Percentiles rank a stretch among this genome's conserved stretches.
Conservation (phyloP, 2,329 filamentous ascomycete genomes). For the Neocatenulostroma microsporum region DNA sequence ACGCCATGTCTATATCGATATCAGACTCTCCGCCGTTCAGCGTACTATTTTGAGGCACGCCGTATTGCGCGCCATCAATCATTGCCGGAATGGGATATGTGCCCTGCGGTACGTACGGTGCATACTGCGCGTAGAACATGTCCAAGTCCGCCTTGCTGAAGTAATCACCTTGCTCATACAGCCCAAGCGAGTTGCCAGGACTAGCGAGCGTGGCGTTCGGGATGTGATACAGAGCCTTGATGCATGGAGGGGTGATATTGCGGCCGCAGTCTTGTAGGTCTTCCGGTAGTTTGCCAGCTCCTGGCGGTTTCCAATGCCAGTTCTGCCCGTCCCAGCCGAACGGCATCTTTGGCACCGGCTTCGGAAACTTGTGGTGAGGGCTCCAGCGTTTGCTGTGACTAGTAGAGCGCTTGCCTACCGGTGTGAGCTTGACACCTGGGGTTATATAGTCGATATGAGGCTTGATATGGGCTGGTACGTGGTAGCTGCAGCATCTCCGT, state of each 20-base stretch:
- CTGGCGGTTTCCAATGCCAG: no score
- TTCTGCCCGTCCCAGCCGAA: no score
- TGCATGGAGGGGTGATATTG: conserved; percentile 36
- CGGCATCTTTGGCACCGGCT: conserved; percentile 3
- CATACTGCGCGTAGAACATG: conserved; percentile 33
- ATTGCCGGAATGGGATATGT: conserved; percentile 34
- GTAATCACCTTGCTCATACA: conserved; percentile 40
- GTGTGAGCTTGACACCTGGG: conserved; percentile 48
- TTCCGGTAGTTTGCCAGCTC: conserved; percentile 2
- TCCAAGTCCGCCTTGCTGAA: conserved; percentile 40
- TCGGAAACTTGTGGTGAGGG: conserved; percentile 1
- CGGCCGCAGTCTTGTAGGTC: not conserved
- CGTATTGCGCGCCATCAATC: conserved; percentile 35
- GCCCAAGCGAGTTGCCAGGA: conserved; percentile 38
- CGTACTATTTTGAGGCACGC: conserved; percentile 16
- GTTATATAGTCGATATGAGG: conserved; percentile 51
- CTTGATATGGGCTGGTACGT: conserved; percentile 42
- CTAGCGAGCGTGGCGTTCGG: conserved; percentile 29
- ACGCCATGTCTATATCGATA: no score
- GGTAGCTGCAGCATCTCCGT: conserved; percentile 33
- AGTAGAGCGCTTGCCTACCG: no score
- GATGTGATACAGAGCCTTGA: conserved; percentile 39
- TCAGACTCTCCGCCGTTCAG: conserved; percentile 18
- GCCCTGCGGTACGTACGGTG: conserved; percentile 31
- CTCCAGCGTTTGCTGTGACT: conserved; percentile 9